Conservation (phyloP, 768 basidiomycete genomes). For the Multifurca ochricompacta region DNA sequence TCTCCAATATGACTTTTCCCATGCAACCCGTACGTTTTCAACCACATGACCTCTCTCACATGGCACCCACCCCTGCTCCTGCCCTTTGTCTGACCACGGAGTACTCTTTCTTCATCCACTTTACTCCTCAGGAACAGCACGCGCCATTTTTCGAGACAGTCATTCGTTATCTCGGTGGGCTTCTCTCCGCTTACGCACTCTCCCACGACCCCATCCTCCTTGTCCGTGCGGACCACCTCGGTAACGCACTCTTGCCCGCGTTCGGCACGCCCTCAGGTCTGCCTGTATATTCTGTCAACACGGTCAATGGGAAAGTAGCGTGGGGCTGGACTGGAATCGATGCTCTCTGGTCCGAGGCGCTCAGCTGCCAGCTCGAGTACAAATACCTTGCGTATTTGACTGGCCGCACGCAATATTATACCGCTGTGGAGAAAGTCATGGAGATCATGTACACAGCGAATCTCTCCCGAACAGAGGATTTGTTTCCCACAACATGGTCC, state of each 20-base stretch:
- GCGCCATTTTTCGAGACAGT: conserved; percentile 79
- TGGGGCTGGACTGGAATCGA: conserved; percentile 27
- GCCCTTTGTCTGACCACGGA: no score
- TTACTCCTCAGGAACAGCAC: conserved; percentile 23
- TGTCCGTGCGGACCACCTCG: conserved; percentile 71
- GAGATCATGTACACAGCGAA: conserved; percentile 39
- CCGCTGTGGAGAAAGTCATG: conserved; percentile 48
- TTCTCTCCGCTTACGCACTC: conserved; percentile 63
- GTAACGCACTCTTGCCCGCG: conserved; percentile 56
- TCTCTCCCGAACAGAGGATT: conserved; percentile 38
- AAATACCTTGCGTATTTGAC: conserved; percentile 79
- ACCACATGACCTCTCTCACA: background rate
- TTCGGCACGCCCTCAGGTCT: conserved; percentile 67
- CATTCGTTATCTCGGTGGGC: conserved; percentile 88
- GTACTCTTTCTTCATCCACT: no score
- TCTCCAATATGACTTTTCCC: conserved; percentile 44
- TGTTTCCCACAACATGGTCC: conserved; percentile 55
- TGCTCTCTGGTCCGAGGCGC: conserved; percentile 61
- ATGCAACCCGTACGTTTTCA: conserved; percentile 31
- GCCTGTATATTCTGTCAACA: conserved; percentile 64
- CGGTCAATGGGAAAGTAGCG: conserved; percentile 35
- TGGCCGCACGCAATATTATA: conserved; percentile 54
- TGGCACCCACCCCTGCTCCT: background rate
- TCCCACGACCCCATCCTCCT: conserved; percentile 56
- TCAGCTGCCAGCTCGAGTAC: conserved; percentile 80